Evolutionary conservation across 176 grass and related monocot species (phyloP).

Genomic region (Oryza rufipogon): DNA sequence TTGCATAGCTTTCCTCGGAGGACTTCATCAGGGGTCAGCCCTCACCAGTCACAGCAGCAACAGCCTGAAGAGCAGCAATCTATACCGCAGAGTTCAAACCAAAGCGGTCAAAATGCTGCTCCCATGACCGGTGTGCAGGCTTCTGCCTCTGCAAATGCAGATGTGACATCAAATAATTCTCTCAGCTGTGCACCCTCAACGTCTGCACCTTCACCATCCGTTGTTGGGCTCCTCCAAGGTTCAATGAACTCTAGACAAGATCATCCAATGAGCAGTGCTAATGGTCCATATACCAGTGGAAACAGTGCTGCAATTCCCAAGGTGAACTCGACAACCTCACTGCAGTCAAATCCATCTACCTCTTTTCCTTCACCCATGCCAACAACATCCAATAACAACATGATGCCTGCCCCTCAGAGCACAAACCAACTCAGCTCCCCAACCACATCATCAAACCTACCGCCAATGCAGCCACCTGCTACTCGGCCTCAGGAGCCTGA

Average conservation of each 20-base stretch:
- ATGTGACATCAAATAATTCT: slow-evolving; percentile 51
- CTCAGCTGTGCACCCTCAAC: slow-evolving; percentile 57
- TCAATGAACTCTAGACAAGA: slow-evolving; percentile 71
- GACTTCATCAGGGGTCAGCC: slow-evolving; percentile 60
- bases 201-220: slow-evolving; percentile 44
- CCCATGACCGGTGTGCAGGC: slow-evolving; percentile 51
- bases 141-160: slow-evolving; percentile 58
- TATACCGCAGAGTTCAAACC: slow-evolving; percentile 74
- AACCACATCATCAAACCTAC: slow-evolving; percentile 49
- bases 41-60: slow-evolving; percentile 64
- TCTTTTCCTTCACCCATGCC: slow-evolving; percentile 48
- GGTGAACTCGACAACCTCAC: slow-evolving; percentile 59
- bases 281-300: slow-evolving; percentile 45
- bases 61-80: slow-evolving; percentile 69
- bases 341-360: slow-evolving; percentile 64
- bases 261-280: slow-evolving; percentile 51
- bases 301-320: slow-evolving; percentile 49
- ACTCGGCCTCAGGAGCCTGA: slow-evolving; percentile 61
- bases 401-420: slow-evolving; percentile 59
- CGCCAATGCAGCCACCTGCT: slow-evolving; percentile 60
- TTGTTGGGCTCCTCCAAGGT: slow-evolving; percentile 52
- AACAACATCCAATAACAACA: slow-evolving; percentile 59
- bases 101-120: slow-evolving; percentile 67
- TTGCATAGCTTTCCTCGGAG: slow-evolving; percentile 85
- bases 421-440: slow-evolving; percentile 57